phyloP scores from a whole-genome alignment of 768 basidiomycete species.

The Mycena pura region DNA sequence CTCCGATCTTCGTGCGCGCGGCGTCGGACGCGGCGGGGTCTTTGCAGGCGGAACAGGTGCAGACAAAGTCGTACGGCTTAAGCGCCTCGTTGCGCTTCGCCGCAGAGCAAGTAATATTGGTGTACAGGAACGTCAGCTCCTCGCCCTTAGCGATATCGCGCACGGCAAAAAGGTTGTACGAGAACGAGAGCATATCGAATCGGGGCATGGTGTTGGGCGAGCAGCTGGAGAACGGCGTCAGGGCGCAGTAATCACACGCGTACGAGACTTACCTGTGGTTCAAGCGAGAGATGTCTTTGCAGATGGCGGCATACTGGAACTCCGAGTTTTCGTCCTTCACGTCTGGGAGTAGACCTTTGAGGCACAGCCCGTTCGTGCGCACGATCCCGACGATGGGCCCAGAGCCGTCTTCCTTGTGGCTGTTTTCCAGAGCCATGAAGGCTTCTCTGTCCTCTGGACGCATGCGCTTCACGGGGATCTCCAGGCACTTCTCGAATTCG shows the following conservation, averaged over 20 bases:
- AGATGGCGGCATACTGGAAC: slow-evolving; percentile 26
- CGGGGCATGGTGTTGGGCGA: slow-evolving; percentile 27
- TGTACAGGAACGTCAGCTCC: slow-evolving; percentile 41
- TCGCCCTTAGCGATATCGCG: slow-evolving; percentile 40
- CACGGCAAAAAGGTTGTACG: slow-evolving; percentile 34
- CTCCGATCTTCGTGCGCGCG: neutral
- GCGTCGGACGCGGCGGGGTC: slow-evolving; percentile 16
- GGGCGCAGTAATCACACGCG: neutral
- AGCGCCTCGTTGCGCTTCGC: slow-evolving; percentile 35
- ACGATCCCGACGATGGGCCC: slow-evolving; percentile 37
- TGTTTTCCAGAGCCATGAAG: slow-evolving; percentile 35
- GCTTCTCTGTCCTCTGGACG: slow-evolving; percentile 24
- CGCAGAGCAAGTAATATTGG: slow-evolving; percentile 6
- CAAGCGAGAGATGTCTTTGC: slow-evolving; percentile 30
- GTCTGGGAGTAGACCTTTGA: slow-evolving; percentile 6
- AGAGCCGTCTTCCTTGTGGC: slow-evolving; percentile 37
- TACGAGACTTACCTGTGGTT: slow-evolving; percentile 25
- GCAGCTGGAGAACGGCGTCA: slow-evolving; percentile 28
- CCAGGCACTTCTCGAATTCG: slow-evolving; percentile 4
- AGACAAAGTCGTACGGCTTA: slow-evolving; percentile 39
- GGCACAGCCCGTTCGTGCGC: slow-evolving; percentile 37
- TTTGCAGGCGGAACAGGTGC: slow-evolving; percentile 42
- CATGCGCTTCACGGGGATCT: slow-evolving; percentile 30
- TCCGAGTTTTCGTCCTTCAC: no score
- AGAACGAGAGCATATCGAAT: slow-evolving; percentile 37